Percentiles rank a stretch among this genome's conserved stretches.
phyloP scores from a whole-genome alignment of 768 basidiomycete species.

The Boletus rubescentipes region DNA sequence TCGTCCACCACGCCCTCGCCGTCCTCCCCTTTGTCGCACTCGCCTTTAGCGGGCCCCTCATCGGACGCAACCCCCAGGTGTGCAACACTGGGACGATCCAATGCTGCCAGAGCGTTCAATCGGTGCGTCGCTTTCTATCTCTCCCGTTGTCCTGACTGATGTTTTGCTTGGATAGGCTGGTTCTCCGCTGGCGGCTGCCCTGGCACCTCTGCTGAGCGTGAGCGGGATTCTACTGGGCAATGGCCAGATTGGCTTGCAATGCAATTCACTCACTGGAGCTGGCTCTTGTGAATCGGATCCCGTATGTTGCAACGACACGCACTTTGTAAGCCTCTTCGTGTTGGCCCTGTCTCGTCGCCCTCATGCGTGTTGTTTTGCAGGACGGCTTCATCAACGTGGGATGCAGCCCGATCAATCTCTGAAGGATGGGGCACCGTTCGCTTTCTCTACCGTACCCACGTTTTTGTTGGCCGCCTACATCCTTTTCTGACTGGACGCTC shows the following conservation, averaged over 20 bases:
- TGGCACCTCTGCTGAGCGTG: conserved; percentile 6
- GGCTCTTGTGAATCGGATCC: conserved; percentile 23
- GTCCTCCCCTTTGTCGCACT: conserved; percentile 19
- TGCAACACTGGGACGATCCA: conserved; percentile 20
- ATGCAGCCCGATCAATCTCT: conserved; percentile 18
- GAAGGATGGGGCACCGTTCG: conserved; percentile 11
- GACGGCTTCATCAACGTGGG: conserved; percentile 28
- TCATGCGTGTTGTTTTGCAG: not conserved
- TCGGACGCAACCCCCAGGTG: conserved; percentile 21
- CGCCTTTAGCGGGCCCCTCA: conserved; percentile 20
- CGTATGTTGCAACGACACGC: conserved; percentile 24
- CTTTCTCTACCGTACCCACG: conserved; percentile 18
- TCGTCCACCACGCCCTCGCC: conserved; percentile 10
- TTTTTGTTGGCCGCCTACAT: conserved; percentile 15
- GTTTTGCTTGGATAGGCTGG: conserved; percentile 5
- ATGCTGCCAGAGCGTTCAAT: conserved; percentile 22
- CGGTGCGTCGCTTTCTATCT: conserved; percentile 12
- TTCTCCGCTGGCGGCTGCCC: not conserved
- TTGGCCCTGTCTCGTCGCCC: too few species aligned
- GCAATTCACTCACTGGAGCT: conserved; percentile 24
- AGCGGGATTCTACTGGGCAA: not conserved
- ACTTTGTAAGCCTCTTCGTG: conserved; percentile 10
- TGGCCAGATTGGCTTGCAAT: conserved; percentile 17
- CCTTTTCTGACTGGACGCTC: conserved; percentile 22
- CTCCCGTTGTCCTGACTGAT: conserved; percentile 17